Evolutionary conservation across 2,329 filamentous ascomycete species (phyloP).

Genomic region (Reticulascus tulasneorum): DNA sequence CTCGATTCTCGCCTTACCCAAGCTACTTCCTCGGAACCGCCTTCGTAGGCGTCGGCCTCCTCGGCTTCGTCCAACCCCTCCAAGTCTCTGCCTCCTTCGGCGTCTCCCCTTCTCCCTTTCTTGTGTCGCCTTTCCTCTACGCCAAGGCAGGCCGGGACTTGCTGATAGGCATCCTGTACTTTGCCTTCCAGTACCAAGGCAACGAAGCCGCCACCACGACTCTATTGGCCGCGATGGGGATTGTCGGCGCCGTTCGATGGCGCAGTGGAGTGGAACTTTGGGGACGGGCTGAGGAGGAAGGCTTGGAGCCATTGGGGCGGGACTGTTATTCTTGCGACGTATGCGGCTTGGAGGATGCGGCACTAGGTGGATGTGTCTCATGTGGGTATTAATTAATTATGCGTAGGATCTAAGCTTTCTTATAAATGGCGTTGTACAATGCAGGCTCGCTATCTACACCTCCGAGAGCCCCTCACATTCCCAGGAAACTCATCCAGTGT

Average conservation of each 20-base stretch:
- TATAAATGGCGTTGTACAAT: too few species aligned
- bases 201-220: slow-evolving; percentile 13
- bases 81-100: slow-evolving; percentile 9
- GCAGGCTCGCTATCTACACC: too few species aligned
- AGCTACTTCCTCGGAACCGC: slow-evolving; percentile 20
- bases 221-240: slow-evolving; percentile 4
- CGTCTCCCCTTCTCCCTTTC: background rate
- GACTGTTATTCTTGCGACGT: too few species aligned
- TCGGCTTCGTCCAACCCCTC: slow-evolving; percentile 11
- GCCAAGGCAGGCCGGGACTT: slow-evolving; percentile 6
- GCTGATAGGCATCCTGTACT: slow-evolving; percentile 3
- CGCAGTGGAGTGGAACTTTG: too few species aligned
- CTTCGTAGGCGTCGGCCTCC: slow-evolving; percentile 15
- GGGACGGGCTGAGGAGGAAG: too few species aligned
- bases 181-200: slow-evolving; percentile 12
- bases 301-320: too few species aligned
- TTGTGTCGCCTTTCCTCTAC: slow-evolving; percentile 7
- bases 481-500: too few species aligned
- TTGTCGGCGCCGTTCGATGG: slow-evolving; percentile 6
- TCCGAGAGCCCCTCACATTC: too few species aligned
- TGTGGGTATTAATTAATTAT: too few species aligned
- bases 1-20: slow-evolving; percentile 8
- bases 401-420: too few species aligned
- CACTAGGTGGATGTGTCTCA: too few species aligned
- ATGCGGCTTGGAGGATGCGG: too few species aligned